phyloP scores from a whole-genome alignment of 495 filamentous ascomycete species.

The Trichocladium antarcticum region DNA sequence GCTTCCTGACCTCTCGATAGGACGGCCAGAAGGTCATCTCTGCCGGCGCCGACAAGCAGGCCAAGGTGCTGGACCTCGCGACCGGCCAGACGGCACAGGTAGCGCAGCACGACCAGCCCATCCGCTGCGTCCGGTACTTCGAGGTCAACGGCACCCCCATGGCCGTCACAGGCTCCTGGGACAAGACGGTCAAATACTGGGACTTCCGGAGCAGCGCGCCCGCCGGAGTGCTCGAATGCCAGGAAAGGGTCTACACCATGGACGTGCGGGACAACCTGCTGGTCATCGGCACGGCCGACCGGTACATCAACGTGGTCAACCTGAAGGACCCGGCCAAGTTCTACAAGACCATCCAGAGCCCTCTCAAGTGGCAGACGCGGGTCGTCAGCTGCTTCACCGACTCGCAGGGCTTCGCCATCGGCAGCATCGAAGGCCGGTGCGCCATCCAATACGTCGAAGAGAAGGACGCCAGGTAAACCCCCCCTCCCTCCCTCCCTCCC shows the following conservation, averaged over 20 bases:
- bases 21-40: constrained; percentile 63
- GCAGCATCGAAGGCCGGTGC: constrained; percentile 82
- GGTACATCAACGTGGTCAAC: constrained; percentile 84
- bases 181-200: constrained; percentile 95
- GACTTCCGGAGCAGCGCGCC: constrained; percentile 58
- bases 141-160: constrained; percentile 47
- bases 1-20: constrained; percentile 19
- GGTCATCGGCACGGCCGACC: constrained; percentile 83
- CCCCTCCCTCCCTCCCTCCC: background rate
- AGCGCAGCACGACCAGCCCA: constrained; percentile 68
- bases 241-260: constrained; percentile 83
- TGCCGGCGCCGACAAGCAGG: constrained; percentile 74
- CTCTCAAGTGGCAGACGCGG: constrained; percentile 89
- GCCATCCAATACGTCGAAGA: constrained; percentile 89
- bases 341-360: constrained; percentile 80
- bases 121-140: constrained; percentile 70
- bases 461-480: constrained; percentile 56
- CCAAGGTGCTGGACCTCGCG: constrained; percentile 63
- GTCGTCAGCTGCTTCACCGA: constrained; percentile 86
- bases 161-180: constrained; percentile 86
- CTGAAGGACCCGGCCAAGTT: constrained; percentile 69
- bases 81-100: constrained; percentile 49
- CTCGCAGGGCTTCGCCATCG: constrained; percentile 75
- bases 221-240: constrained; percentile 52
- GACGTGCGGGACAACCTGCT: constrained; percentile 72